Evolutionary conservation across 768 basidiomycete genomes (phyloP).

Genomic region (Tylopilus rubrobrunneus): DNA sequence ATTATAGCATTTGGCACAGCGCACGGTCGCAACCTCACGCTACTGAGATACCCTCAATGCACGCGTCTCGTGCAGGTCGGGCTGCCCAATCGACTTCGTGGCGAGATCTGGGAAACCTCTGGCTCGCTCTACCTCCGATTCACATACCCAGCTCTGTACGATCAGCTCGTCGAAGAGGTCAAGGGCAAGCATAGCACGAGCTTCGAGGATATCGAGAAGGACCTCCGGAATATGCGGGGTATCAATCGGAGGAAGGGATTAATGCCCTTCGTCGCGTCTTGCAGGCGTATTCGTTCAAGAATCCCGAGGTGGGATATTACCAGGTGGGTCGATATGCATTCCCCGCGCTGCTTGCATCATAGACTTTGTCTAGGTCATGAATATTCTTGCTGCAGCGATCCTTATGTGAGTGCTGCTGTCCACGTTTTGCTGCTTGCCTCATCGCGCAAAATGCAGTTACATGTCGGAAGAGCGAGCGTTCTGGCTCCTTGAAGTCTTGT

Average conservation of each 20-base stretch:
- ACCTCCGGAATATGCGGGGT: slow-evolving; percentile 97
- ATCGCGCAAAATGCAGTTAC: slow-evolving; percentile 52
- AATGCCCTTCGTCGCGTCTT: slow-evolving; percentile 80
- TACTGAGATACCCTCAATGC: slow-evolving; percentile 93
- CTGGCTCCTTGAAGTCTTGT: slow-evolving; percentile 93
- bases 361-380: slow-evolving; percentile 71
- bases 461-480: slow-evolving; percentile 99
- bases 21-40: slow-evolving; percentile 92
- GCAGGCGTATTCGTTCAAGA: slow-evolving; percentile 93
- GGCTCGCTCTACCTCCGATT: slow-evolving; percentile 92
- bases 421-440: slow-evolving; percentile 4
- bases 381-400: slow-evolving; percentile 94
- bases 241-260: slow-evolving; percentile 88
- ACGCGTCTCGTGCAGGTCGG: slow-evolving; percentile 98
- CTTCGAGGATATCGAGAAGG: slow-evolving; percentile 99
- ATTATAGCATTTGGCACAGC: slow-evolving; percentile 39
- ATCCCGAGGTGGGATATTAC: slow-evolving; percentile 92
- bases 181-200: slow-evolving; percentile 77
- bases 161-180: slow-evolving; percentile 69
- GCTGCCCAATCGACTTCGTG: slow-evolving; percentile 87
- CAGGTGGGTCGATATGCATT: slow-evolving; percentile 48
- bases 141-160: slow-evolving; percentile 79
- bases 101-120: slow-evolving; percentile 98
- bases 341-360: neutral
- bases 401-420: slow-evolving; percentile 58